Base-by-base conservation (phyloP, 306 rosid genomes). In the Luffa aegyptiaca region DNA sequence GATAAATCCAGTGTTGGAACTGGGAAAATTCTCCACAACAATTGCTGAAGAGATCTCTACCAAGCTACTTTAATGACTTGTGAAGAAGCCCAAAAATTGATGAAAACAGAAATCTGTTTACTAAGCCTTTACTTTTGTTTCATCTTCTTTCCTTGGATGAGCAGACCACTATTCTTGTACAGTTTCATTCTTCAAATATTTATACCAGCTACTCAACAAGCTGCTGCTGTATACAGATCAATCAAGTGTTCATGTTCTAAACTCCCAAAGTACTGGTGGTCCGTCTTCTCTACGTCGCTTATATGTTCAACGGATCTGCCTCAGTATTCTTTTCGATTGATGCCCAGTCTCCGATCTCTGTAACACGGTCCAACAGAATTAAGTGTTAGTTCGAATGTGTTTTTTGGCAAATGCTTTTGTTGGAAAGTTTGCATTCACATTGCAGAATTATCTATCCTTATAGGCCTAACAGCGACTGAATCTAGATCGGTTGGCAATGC, bases 261-360 rank as follows among this genome's bases (percentile, higher is more conserved):
- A 84, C 81, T 80, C 72, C 75, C 61, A 85, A 86, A 81, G 53
- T 37, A 81, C 61, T 17, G 16, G 52, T 83, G 35, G 12, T 62
- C 77, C 31, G 44, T 58, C 70, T 68, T 65, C 81, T 71, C 26
- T 42, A 75, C 75, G 10, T 82, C 80, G 78, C 61, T 90, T 87
- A 92, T 79, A 90, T 82, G 87, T 82, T 91, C 59, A 95, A 85
- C 55, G 97, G 97, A 86, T 93, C 96, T n/a, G 94, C 82, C 82
- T 94, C 98, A 1, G 77, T 75, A 55, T 91, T 90, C 88, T 87
- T 91, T 59, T 88, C 97, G 84, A 81, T 88, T 81, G 85, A 5
- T 26, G 55, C 80, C 98, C 98, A 94, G 42, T 91, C 95, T 79
- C 61, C 89, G 36, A 89, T 20, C 88, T 90, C 98, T 92, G 90